A percentile compares a stretch with the other conserved stretches of the same genome.
Evolutionary conservation across 495 filamentous ascomycete species (phyloP).

Genomic region (Schizothecium vesticola): DNA sequence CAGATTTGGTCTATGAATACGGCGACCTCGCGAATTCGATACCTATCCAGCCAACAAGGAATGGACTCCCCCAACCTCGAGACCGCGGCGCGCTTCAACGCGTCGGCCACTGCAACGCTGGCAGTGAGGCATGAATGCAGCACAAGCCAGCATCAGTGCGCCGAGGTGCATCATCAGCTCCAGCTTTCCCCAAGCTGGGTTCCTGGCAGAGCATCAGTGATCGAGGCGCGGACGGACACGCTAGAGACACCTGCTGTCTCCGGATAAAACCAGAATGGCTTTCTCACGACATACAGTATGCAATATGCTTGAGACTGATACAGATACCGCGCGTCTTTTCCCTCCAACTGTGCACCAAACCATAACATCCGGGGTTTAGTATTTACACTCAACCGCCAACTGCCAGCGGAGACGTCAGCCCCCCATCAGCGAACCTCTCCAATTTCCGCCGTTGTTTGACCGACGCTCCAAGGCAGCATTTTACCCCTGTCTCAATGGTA

Average conservation of each 20-base stretch:
- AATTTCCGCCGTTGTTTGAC: constrained; percentile 11
- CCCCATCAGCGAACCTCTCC: constrained; percentile 8
- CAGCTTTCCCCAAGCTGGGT: not conserved
- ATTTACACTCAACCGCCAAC: not conserved
- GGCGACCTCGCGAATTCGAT: not conserved
- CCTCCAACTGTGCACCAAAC: not conserved
- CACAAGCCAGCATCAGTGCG: constrained; percentile 5
- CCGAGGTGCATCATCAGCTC: not conserved
- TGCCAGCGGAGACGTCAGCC: not conserved
- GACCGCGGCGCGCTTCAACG: not conserved
- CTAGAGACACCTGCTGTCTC: not conserved
- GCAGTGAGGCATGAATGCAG: not conserved
- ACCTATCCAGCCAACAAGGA: not conserved
- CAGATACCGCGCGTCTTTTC: not conserved
- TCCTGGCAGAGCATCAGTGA: not conserved
- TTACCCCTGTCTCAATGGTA: constrained; percentile 8
- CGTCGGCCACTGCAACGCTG: not conserved
- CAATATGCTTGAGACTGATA: not conserved
- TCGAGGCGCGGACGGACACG: not conserved
- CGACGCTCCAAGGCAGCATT: constrained; percentile 1
- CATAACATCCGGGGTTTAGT: constrained; percentile 3
- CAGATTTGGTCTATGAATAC: not conserved
- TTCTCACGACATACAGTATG: not conserved
- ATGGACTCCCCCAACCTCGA: not conserved
- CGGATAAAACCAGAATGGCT: constrained; percentile 2